phyloP scores from a whole-genome alignment of 805 yeast species.

The Schizosaccharomyces cryophilus region DNA sequence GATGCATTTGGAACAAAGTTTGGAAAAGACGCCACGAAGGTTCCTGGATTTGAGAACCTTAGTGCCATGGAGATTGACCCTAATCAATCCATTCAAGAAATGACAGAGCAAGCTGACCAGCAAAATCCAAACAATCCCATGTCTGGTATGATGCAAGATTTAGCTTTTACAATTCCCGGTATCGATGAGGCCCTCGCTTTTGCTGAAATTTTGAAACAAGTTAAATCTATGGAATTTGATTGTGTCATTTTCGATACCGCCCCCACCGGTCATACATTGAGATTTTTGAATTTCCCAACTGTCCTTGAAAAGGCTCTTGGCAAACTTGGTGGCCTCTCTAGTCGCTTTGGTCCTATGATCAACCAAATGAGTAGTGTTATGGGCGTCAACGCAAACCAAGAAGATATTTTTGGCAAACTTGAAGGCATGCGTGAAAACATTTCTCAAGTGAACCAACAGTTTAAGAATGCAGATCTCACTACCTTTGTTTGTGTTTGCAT shows the following conservation, averaged over 20 bases:
- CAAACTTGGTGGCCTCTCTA: conserved; percentile 66
- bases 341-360: conserved; percentile 76
- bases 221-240: conserved; percentile 52
- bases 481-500: conserved; percentile 88
- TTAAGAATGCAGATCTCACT: conserved; percentile 85
- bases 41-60: conserved; percentile 66
- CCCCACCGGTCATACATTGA: conserved; percentile 93
- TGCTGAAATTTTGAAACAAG: conserved; percentile 93
- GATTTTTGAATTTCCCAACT: conserved; percentile 84
- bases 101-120: conserved; percentile 25
- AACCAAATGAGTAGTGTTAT: conserved; percentile 17
- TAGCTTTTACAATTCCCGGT: conserved; percentile 91
- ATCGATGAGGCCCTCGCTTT: conserved; percentile 94
- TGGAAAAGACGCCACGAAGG: conserved; percentile 86
- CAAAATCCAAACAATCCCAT: conserved; percentile 14
- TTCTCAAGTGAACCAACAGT: conserved; percentile 73
- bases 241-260: conserved; percentile 97
- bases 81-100: conserved; percentile 72
- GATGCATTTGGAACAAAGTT: conserved; percentile 98
- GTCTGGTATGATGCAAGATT: conserved; percentile 56
- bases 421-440: conserved; percentile 61
- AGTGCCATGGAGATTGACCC: conserved; percentile 99
- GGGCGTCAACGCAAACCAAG: conserved; percentile 29
- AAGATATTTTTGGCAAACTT: conserved; percentile 53
- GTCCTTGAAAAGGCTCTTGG: conserved; percentile 69